These are phyloP conservation scores for Picochlorum sp. DNA, from an alignment of 139 green algal species.

Conservation along the genomic window DNA sequence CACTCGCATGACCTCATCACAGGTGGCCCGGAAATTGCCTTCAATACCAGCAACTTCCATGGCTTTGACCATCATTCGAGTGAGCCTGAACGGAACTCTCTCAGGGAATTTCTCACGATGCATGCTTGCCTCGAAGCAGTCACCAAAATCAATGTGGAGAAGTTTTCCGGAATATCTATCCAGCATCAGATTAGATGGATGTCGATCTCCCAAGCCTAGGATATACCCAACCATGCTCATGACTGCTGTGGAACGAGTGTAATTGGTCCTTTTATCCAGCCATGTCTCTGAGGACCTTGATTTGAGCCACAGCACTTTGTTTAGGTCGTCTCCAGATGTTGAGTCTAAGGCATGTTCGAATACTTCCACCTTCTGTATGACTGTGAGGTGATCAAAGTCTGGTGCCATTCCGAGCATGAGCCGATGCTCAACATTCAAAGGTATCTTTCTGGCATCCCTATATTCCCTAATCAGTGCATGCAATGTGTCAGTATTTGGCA, in stretches of 20 bases:
- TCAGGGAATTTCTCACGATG: constrained; percentile 98
- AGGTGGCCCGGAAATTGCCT: constrained; percentile 80
- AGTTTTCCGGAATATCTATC: constrained; percentile 86
- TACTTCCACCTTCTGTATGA: constrained; percentile 92
- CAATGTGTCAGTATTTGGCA: constrained; percentile 97
- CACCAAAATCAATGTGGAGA: constrained; percentile 99
- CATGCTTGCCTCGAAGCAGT: constrained; percentile 99
- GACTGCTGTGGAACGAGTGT: constrained; percentile 84
- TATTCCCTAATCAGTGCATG: constrained; percentile 93
- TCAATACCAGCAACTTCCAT: constrained; percentile 95
- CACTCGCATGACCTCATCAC: constrained; percentile 72
- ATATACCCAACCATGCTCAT: constrained; percentile 99
- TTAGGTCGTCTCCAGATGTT: constrained; percentile 64
- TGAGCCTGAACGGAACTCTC: constrained; percentile 83
- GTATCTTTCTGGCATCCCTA: constrained; percentile 73
- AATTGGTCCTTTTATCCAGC: constrained; percentile 72
- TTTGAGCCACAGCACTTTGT: constrained; percentile 84
- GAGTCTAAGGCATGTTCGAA: constrained; percentile 76
- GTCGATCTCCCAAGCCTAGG: constrained; percentile 91
- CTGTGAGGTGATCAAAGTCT: constrained; percentile 92
- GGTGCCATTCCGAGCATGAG: constrained; percentile 95
- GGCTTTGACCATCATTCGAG: constrained; percentile 96
- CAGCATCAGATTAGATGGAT: constrained; percentile 97
- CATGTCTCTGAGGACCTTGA: constrained; percentile 72
- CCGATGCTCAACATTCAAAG: constrained; percentile 75